Evolutionary conservation across 805 yeast genomes (phyloP), one percentile per base, ranked within the genome.

Genomic region (Yarrowia sp.): DNA sequence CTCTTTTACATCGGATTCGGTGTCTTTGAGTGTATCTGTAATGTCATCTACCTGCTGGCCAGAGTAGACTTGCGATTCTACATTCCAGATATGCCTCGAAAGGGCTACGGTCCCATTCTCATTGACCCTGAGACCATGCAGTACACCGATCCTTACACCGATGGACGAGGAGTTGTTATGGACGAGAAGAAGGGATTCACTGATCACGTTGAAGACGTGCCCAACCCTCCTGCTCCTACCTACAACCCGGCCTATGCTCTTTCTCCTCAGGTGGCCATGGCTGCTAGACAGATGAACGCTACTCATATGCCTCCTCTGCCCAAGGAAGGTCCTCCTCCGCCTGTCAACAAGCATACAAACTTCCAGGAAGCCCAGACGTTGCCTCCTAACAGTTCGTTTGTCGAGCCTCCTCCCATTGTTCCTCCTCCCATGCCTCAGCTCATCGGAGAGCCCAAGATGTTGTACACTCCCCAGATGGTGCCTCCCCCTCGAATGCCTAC

Each of bases 1-100:
- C 5, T 85, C 20, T 85, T 87, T 86, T 89, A 88, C 75, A 79
- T 87, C 38, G 78, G 85, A 71, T 89, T 91, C 85, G 93, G 93
- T 34, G 84, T 83, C 3, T 79, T 87, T 56, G 95, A 90, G 78
- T 78, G 81, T 0, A 72, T 87, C 36, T 85, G 86, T 66, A 84
- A 87, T 70, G 68, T 86, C 12, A 69, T 87, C 43, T 88, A 86
- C 74, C 75, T 90, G 68, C 73, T 87, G 42, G 86, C 87, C 24
- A 83, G 96, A 76, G 85, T 88, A 58, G 95, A 90, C 76, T 80
- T 90, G 73, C 82, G 95, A 75, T 90, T 90, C 78, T 90, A 90
- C 81, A 86, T 90, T 76, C 94, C 95, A 14, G 93, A 89, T 75
- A 77, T 75, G 53, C 78, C 85, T 68, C 83, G 81, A 10, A 72